Evolutionary conservation across 1,139 yeast species (phyloP), one percentile per base, ranked within the genome.

Genomic region (Suhomyces wounanorum): DNA sequence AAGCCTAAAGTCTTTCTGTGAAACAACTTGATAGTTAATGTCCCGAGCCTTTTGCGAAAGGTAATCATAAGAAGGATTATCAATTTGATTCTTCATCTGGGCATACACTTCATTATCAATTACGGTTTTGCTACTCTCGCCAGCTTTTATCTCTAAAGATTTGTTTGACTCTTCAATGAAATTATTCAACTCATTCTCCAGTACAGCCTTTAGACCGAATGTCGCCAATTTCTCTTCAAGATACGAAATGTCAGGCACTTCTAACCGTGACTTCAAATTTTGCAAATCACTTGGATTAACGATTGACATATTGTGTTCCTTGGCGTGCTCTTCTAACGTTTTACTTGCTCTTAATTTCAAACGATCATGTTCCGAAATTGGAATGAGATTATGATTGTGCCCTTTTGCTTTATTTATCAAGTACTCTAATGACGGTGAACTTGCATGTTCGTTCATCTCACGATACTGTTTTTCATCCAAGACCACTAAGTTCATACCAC

Each of bases 11-110:
- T 45, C 41, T 30, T 39, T 9, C 9, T 28, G 10, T 6, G 40
- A 25, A 11, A 47, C 18, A 14, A 51, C 39, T 9, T 18, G 25
- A 36, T 33, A 43, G 11, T 49, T 52, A 14, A 45, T 26, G 53
- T 16, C 62, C 60, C 14, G 54, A 47, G 47, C 72, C 47, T 68
- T 67, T 17, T 60, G 60, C 3, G 56, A 52, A n/a, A 76, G 43
- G 45, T 63, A 67, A 0, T 66, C 66, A 8, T 65, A 21, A 8
- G 62, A 45, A 5, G 80, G 79, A 4, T 54, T 65, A 63, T 68
- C 66, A 8, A 72, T 70, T 43, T 59, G 61, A 13, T 66, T 48
- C 16, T 66, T 57, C 54, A 73, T 59, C 7, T 60, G 62, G 39
- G 70, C 70, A 48, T 68, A 69, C 38, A 69, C 73, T 6, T 55